Evolutionary conservation across 768 basidiomycete genomes (phyloP), one percentile per base, ranked within the genome.

Genomic region (Leucosporidium scottii): DNA sequence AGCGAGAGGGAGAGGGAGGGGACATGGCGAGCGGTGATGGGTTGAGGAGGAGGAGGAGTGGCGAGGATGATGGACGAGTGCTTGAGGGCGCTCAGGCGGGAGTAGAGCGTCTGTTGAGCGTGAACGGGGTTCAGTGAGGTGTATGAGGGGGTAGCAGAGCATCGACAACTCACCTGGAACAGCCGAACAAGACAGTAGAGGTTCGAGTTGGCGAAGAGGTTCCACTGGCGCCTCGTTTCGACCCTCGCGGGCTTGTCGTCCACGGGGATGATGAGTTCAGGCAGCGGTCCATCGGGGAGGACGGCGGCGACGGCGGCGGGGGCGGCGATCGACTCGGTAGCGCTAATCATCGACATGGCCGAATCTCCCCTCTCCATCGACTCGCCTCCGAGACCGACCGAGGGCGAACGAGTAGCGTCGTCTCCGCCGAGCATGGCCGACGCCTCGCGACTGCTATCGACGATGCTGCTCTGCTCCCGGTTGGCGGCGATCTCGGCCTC

Each of bases 121-220:
- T 28, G 2, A 61, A 0, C 44, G 31, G 1, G 31, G 31, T 27
- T 50, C 20, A 59, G 7, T 31, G n/a, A 56, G 31, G 6, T 28
- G 8, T 28, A 25, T 8, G 44, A 34, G n/a, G n/a, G n/a, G 3
- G 17, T 9, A 10, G 2, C 6, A 51, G 6, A 8, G 55, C 61
- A 20, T 0, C 4, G 56, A 64, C 23, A 55, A 18, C 86, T 59
- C 66, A 92, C 94, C 87, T 99, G 92, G 59, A 98, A 77, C 61
- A 94, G 80, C 59, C 96, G 87, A 72, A 98, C 77, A 61, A 97
- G 77, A 10, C 89, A 89, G 80, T 98, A 99, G 77, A 92, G 90
- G 27, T 91, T 88, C 57, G 90, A 91, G 79, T 97, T 96, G 66
- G 85, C 85, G 79, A 94, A 98, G 79, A 97, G 90, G 13, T 75